Conservation (phyloP, 495 filamentous ascomycete species). For the Lepidopterella palustris region DNA sequence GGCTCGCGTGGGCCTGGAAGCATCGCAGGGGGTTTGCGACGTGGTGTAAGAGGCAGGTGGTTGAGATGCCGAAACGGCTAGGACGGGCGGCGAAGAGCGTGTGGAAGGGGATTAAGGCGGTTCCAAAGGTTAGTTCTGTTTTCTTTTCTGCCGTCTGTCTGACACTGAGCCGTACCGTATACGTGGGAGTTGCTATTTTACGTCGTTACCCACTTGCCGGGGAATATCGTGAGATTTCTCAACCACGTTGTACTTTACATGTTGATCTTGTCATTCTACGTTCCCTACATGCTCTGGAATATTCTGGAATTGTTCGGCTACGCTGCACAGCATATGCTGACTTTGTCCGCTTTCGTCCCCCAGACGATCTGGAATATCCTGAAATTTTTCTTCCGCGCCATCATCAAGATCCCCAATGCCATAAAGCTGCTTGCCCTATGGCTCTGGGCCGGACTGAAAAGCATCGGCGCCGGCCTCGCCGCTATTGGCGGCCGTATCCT, state of each 20-base stretch:
- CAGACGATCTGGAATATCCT: background rate
- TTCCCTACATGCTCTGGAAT: background rate
- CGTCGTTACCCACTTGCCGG: no score
- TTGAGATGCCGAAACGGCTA: constrained; percentile 28
- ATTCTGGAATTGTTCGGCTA: constrained; percentile 13
- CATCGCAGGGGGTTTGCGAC: constrained; percentile 24
- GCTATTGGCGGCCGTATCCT: constrained; percentile 28
- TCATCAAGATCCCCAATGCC: constrained; percentile 33
- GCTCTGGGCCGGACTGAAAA: constrained; percentile 34
- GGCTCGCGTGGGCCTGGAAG: constrained; percentile 28
- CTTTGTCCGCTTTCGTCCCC: no score
- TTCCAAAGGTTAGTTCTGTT: background rate
- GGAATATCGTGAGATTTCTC: no score
- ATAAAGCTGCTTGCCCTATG: constrained; percentile 29
- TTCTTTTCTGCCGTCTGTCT: no score
- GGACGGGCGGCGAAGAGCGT: background rate
- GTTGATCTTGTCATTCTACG: no score
- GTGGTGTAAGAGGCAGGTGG: constrained; percentile 27
- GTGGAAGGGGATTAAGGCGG: background rate
- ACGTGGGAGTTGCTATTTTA: no score
- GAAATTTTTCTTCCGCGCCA: constrained; percentile 18
- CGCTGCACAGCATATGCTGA: no score
- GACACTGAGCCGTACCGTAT: no score
- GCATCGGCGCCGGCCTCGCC: constrained; percentile 27
- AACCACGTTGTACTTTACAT: no score